Percentiles rank a stretch among this genome's conserved stretches.
phyloP scores from a whole-genome alignment of 1,139 yeast genomes.

The Sugiyamaella pinicola region DNA sequence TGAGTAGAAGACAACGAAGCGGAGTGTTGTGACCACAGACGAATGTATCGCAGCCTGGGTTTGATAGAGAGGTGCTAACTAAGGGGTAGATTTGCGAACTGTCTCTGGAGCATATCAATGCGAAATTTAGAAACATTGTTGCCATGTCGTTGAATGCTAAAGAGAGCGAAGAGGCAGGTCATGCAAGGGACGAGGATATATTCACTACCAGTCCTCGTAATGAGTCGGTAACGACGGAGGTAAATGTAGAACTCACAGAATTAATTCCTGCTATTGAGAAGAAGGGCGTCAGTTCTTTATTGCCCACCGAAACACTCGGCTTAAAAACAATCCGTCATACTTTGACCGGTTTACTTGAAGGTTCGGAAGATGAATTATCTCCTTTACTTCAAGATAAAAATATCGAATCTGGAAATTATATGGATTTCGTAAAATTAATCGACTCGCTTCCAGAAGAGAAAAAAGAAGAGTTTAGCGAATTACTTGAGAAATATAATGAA shows the following conservation, averaged over 20 bases:
- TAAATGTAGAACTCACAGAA: slow-evolving; percentile 2
- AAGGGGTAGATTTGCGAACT: slow-evolving; percentile 36
- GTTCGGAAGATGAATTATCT: slow-evolving; percentile 29
- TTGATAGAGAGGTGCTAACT: not conserved
- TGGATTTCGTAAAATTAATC: slow-evolving; percentile 31
- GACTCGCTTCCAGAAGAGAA: slow-evolving; percentile 48
- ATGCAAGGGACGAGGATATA: not conserved
- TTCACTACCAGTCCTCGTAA: not conserved
- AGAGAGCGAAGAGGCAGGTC: slow-evolving; percentile 21
- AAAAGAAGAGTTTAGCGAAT: slow-evolving; percentile 56
- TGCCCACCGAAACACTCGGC: slow-evolving; percentile 77
- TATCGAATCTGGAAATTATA: slow-evolving; percentile 45
- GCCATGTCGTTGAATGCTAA: slow-evolving; percentile 26
- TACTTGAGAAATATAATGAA: slow-evolving; percentile 65
- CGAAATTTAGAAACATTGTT: slow-evolving; percentile 43
- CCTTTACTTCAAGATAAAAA: slow-evolving; percentile 42
- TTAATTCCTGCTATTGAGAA: slow-evolving; percentile 44
- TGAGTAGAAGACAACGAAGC: slow-evolving; percentile 27
- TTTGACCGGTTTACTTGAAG: slow-evolving; percentile 58
- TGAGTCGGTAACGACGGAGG: not conserved
- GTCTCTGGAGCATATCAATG: slow-evolving; percentile 43
- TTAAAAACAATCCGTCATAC: slow-evolving; percentile 80
- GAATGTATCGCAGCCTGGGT: not conserved
- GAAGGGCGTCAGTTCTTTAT: slow-evolving; percentile 55
- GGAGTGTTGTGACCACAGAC: too few species aligned